Evolutionary conservation across 176 grass and related monocot genomes (phyloP), one percentile per base, ranked within the genome.

Genomic region (Ananas comosus): DNA sequence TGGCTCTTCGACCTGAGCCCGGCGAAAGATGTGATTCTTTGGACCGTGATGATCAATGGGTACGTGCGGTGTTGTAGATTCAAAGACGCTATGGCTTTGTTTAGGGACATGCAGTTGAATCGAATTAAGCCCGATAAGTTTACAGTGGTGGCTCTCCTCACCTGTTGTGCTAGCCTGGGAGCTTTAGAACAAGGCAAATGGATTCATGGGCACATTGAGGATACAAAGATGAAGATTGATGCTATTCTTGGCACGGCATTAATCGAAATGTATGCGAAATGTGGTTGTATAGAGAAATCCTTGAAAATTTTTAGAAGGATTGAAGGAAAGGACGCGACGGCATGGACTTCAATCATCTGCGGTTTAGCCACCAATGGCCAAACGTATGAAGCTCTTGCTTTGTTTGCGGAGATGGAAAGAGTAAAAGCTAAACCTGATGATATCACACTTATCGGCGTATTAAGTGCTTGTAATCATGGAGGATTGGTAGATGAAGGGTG

Each of bases 31-130:
- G 69, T 91, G 23, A 81, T 91, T 49, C 66, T 87, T 22, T 87
- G 85, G 88, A 87, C 85, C 65, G 79, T 82, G 11, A 82, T 91
- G 81, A 85, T 91, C 66, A 87, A 91, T 5, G 88, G 72, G 0
- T 91, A 71, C 53, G 82, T 74, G 66, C 85, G 82, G 10, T 73
- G 82, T 18, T 73, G 77, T 65, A 74, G 65, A n/a, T 91, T 80
- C 2, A 74, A 85, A 25, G 85, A 83, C 67, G 89, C 85, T 14
- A 13, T 92, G 74, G 22, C 63, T 68, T 70, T 88, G 64, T 92
- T 92, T 72, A 61, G 70, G 68, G 85, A 88, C 42, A 92, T 92
- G 89, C 82, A 80, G 56, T 58, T 72, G 70, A 77, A 80, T 48
- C 2, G 10, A 49, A 66, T 83, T 29, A 83, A 85, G 28, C 89